phyloP scores from a whole-genome alignment of 176 grass and related monocot species.

The Guadua angustifolia region DNA sequence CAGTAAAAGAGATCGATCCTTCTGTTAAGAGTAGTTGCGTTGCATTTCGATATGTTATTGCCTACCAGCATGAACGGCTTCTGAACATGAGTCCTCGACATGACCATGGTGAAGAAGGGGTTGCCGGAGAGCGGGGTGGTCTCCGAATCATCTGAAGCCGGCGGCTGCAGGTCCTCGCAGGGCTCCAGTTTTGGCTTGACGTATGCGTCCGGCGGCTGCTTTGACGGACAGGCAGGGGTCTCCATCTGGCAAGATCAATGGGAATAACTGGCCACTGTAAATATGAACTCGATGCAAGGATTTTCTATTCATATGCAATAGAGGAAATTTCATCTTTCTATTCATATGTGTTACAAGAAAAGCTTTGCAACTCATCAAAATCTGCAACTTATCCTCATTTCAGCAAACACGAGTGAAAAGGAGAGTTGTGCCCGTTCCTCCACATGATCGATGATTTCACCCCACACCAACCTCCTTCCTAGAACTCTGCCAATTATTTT shows the following conservation, averaged over 20 bases:
- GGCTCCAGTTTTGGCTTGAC: slow-evolving; percentile 33
- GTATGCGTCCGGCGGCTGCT: neutral
- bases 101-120: slow-evolving; percentile 49
- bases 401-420: neutral
- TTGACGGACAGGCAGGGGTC: neutral
- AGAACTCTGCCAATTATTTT: neutral
- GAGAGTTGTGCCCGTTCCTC: neutral
- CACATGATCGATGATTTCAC: neutral
- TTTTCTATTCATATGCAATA: neutral
- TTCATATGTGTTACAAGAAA: neutral
- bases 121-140: slow-evolving; percentile 42
- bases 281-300: neutral
- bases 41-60: neutral
- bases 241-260: slow-evolving; percentile 35
- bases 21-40: neutral
- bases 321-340: neutral
- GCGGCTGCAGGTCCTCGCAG: neutral
- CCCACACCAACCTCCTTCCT: neutral
- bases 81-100: slow-evolving; percentile 45
- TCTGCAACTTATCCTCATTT: neutral
- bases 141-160: slow-evolving; percentile 6
- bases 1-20: neutral
- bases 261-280: neutral
- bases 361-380: neutral
- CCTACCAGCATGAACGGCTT: slow-evolving; percentile 33